phyloP scores from a whole-genome alignment of 768 basidiomycete species.

The Lentinula guzmanii region DNA sequence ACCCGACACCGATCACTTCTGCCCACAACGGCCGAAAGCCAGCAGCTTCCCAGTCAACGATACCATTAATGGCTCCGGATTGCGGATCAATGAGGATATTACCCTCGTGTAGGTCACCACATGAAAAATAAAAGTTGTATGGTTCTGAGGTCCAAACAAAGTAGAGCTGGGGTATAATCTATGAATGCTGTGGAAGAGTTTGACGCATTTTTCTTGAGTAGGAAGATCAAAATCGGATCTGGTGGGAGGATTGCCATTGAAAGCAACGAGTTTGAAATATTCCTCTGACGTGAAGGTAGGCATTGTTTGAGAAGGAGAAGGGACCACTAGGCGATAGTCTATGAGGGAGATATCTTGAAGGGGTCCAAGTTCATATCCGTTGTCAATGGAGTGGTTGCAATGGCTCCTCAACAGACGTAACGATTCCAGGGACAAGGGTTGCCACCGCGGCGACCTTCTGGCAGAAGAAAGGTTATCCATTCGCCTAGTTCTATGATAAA shows the following conservation, averaged over 20 bases:
- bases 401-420: not conserved
- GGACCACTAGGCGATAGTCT: not conserved
- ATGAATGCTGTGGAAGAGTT: too few species aligned
- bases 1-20: too few species aligned
- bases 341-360: not conserved
- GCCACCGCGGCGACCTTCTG: not conserved
- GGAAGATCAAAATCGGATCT: not conserved
- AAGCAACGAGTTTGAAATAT: too few species aligned
- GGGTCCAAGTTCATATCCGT: not conserved
- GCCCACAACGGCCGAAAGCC: too few species aligned
- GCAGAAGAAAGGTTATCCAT: not conserved
- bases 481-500: not conserved
- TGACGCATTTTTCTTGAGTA: not conserved
- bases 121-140: not conserved
- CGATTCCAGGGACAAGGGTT: not conserved
- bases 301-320: not conserved
- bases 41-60: too few species aligned
- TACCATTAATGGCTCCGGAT: constrained; percentile 4
- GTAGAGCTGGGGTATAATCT: not conserved
- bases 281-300: not conserved
- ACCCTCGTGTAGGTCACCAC: constrained; percentile 9
- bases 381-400: not conserved
- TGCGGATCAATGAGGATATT: constrained; percentile 15
- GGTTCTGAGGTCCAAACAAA: not conserved
- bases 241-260: not conserved